Evolutionary conservation across 371 early-diverging fungal species (phyloP), one percentile per base, ranked within the genome.

Genomic region (Mucor sp.): DNA sequence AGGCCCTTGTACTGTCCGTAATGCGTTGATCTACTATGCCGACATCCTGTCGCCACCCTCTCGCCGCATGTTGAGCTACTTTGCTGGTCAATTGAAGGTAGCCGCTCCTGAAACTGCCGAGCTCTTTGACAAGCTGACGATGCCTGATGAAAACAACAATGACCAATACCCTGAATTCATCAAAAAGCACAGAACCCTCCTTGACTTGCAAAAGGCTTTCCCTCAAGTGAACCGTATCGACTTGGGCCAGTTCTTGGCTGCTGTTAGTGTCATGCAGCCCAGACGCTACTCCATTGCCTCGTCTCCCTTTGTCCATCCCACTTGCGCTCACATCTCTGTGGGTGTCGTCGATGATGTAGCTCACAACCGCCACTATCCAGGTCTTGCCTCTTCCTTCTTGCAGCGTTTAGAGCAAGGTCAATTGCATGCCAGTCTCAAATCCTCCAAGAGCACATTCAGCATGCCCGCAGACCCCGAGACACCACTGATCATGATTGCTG

Each of bases 271-370:
- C 15, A 83, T 87, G 47, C 74, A 77, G 30, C 87, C 86, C 14
- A 66, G 87, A 27, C 76, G 85, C 15, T 87, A 87, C 62, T 86
- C 86, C 28, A 87, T 87, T 57, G 77, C 86, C 1, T 79, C 77
- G 11, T 78, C 81, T 21, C 85, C 84, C 8, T n/a, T 69, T 4
- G 53, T 55, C 6, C 63, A 77, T 63, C 70, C 74, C 4, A 57
- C 39, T 3, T 35, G 50, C 6, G 77, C 74, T n/a, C 70, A 71
- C 39, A 50, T 83, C 33, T 47, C 77, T 12, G 74, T 83, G 6
- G 77, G 76, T 28, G 77, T 83, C 15, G 76, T 80, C 1, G 66
- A 75, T 60, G 83, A 83, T 67, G 17, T 69, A 7, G 72, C 74
- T 32, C 68, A 83, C 61, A 74, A 68, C 2, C 60, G 66, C 7